Conservation (phyloP, 805 yeast species). For the Pichia eremophila region DNA sequence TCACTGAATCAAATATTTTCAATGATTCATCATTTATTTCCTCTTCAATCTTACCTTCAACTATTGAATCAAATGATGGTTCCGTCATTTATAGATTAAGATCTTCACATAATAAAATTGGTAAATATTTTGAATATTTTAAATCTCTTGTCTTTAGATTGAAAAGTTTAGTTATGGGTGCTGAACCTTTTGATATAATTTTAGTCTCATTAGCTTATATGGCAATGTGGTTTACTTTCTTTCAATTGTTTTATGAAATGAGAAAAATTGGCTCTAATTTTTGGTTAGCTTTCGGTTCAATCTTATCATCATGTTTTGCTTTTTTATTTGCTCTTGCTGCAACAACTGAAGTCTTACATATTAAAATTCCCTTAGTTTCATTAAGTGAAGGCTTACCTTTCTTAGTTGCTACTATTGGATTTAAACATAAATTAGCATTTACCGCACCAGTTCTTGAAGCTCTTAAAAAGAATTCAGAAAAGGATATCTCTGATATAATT, state of each 20-base stretch:
- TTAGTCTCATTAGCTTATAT: conserved; percentile 71
- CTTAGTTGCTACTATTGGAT: conserved; percentile 85
- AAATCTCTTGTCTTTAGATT: conserved; percentile 32
- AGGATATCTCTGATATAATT: conserved; percentile 26
- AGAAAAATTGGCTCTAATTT: conserved; percentile 67
- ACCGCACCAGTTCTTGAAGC: conserved; percentile 49
- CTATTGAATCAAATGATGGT: conserved; percentile 31
- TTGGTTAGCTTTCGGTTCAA: conserved; percentile 76
- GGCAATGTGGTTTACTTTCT: conserved; percentile 81
- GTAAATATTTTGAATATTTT: conserved; percentile 47
- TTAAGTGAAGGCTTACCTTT: conserved; percentile 90
- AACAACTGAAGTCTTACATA: conserved; percentile 44
- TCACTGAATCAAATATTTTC: conserved; percentile 15
- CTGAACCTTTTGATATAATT: conserved; percentile 79
- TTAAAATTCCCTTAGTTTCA: conserved; percentile 60
- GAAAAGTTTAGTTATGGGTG: conserved; percentile 45
- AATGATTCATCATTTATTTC: background rate
- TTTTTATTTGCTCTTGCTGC: conserved; percentile 69
- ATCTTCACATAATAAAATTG: conserved; percentile 40
- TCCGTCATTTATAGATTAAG: conserved; percentile 49
- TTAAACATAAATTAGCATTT: conserved; percentile 71
- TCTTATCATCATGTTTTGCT: conserved; percentile 73
- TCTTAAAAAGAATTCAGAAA: conserved; percentile 19
- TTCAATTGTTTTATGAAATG: conserved; percentile 70
- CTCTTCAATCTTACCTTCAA: background rate